Evolutionary conservation across 441 rosid genomes (phyloP), one percentile per base, ranked within the genome.

Genomic region (Mallotus japonicus): DNA sequence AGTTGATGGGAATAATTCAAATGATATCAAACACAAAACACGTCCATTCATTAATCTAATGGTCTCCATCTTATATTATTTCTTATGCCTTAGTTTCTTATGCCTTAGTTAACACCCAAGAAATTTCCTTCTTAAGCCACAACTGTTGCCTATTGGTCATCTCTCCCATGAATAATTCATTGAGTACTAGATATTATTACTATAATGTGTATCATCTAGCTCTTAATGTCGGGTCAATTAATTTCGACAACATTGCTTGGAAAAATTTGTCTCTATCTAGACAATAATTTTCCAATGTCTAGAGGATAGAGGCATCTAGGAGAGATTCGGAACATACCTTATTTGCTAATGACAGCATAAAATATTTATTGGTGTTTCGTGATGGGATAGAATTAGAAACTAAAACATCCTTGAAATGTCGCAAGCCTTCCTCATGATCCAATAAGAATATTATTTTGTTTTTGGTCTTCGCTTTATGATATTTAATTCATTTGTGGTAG

Each of bases 401-500:
- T 28, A 71, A 62, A 55, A 55, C 62, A 63, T 69, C 74, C 67
- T 51, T 32, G 75, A 58, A 70, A 6, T 8, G 7, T 8, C 46
- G 46, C 32, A 3, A 42, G 46, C 46, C 46, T 28, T 1, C 32
- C 32, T 3, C 32, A 28, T 28, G 3, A 2, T 28, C 46, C 77
- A 58, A 70, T 40, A 59, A 58, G 44, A 69, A 42, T 8, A 28
- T 28, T 28, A 28, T 28, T 28, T 28, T 28, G 32, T 28, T 28
- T 2, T 28, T 28, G 32, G 32, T 28, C 32, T 28, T 28, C 32
- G 46, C 46, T 42, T 42, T 28, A 28, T 28, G 32, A 42, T 65
- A 78, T 51, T 64, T 42, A 65, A 69, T n/a, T 44, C 9, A 47
- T 14, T 68, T 46, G 44, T 20, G 16, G 69, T 49, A 16, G 79